Conservation (phyloP, 2,329 filamentous ascomycete species). For the Chaetomium sp. region DNA sequence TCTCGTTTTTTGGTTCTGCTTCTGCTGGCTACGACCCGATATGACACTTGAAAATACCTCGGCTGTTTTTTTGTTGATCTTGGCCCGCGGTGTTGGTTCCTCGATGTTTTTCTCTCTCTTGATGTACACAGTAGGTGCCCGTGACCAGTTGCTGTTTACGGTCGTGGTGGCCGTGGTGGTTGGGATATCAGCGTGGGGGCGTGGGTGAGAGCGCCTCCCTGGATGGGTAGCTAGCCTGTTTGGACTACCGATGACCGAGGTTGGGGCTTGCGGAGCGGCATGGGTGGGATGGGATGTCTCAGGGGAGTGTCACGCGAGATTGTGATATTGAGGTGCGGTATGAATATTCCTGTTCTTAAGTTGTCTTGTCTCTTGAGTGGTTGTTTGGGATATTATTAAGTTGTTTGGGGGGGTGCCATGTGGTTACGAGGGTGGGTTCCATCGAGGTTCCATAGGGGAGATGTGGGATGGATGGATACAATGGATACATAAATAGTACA, state of each 20-base stretch:
- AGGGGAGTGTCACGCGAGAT: not conserved
- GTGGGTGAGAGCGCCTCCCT: not conserved
- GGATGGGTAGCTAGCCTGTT: slow-evolving; percentile 10
- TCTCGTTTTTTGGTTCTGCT: not conserved
- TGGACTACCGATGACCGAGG: slow-evolving; percentile 17
- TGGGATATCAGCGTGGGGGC: slow-evolving; percentile 1
- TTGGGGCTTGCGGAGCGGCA: not conserved
- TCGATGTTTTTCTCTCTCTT: not conserved
- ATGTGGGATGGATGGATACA: too few relatives aligned
- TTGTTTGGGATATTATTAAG: not conserved
- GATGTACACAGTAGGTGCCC: not conserved
- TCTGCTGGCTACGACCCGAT: not conserved
- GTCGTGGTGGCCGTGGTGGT: not conserved
- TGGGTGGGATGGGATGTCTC: not conserved
- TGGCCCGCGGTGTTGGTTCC: not conserved
- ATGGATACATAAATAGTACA: too few relatives aligned
- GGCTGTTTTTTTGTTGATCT: not conserved
- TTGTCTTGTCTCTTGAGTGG: not conserved
- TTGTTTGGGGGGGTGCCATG: not conserved
- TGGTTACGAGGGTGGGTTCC: too few relatives aligned
- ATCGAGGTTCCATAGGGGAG: too few relatives aligned
- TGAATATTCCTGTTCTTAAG: not conserved
- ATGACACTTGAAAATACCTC: slow-evolving; percentile 1
- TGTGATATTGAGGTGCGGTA: not conserved
- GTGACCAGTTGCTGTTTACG: slow-evolving; percentile 1